Conservation (phyloP, 768 basidiomycete genomes). For the Kwoniella shandongensis region DNA sequence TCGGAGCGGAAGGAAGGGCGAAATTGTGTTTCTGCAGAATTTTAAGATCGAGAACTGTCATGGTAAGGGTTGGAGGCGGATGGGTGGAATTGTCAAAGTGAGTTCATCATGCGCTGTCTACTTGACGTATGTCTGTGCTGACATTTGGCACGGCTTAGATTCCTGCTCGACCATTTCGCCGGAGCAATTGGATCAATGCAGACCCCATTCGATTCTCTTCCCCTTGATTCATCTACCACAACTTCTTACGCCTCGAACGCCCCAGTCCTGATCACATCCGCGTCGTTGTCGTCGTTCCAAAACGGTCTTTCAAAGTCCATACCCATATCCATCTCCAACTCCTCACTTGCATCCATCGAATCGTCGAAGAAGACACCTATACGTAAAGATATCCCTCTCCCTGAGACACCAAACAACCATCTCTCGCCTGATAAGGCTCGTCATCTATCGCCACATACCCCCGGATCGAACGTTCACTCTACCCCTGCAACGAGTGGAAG, state of each 20-base stretch:
- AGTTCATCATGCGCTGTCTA: constrained; percentile 41
- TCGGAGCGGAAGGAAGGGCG: constrained; percentile 78
- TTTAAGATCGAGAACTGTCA: constrained; percentile 84
- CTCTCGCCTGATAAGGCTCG: constrained; percentile 2
- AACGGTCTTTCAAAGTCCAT: neutral
- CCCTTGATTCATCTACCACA: neutral
- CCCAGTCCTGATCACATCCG: constrained; percentile 9
- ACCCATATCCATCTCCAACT: neutral
- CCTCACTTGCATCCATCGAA: constrained; percentile 5
- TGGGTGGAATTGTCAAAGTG: constrained; percentile 91
- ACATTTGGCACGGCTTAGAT: constrained; percentile 23
- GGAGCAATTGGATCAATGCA: constrained; percentile 22
- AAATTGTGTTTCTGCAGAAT: constrained; percentile 91
- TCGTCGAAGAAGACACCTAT: neutral
- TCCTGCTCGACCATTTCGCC: constrained; percentile 44
- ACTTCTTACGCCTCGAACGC: neutral
- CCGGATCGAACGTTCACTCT: no score
- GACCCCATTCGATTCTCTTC: neutral
- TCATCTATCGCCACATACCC: no score
- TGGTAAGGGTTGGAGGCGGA: constrained; percentile 94
- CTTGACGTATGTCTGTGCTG: neutral
- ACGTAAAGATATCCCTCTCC: neutral
- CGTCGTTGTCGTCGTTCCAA: neutral
- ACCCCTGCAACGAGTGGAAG: neutral
- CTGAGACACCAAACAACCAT: neutral